These are phyloP conservation scores for Tylopilus sp. DNA, from an alignment of 768 basidiomycete genomes.

Conservation along the genomic window DNA sequence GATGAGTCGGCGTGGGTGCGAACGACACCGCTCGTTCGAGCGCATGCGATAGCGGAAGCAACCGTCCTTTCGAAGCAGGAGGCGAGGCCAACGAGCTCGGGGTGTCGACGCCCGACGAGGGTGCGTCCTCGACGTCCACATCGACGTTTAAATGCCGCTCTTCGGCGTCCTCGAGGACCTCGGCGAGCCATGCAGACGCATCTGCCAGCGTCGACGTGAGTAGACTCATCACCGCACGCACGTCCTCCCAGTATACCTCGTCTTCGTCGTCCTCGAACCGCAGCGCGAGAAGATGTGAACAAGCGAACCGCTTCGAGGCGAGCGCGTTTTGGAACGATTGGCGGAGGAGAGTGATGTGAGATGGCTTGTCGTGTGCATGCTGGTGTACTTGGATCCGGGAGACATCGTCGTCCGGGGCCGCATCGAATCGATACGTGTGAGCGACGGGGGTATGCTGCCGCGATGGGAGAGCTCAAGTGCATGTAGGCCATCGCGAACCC, in stretches of 20 bases:
- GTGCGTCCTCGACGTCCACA: slow-evolving; percentile 34
- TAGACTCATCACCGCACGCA: slow-evolving; percentile 67
- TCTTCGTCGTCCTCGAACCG: slow-evolving; percentile 74
- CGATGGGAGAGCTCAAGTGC: slow-evolving; percentile 41
- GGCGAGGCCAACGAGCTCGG: slow-evolving; percentile 20
- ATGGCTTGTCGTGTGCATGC: slow-evolving; percentile 56
- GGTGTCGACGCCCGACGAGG: slow-evolving; percentile 9
- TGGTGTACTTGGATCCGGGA: slow-evolving; percentile 61
- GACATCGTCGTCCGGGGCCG: slow-evolving; percentile 31
- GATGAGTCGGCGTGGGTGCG: slow-evolving; percentile 69
- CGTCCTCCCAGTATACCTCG: slow-evolving; percentile 82
- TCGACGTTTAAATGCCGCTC: slow-evolving; percentile 42
- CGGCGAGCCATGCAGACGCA: slow-evolving; percentile 55
- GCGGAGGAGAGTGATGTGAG: slow-evolving; percentile 64
- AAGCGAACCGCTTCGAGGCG: slow-evolving; percentile 71
- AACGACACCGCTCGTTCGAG: slow-evolving; percentile 42
- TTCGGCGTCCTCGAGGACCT: slow-evolving; percentile 62
- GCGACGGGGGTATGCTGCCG: slow-evolving; percentile 13
- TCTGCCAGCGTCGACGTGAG: slow-evolving; percentile 67
- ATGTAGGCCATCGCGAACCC: slow-evolving; percentile 48
- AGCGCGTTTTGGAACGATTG: slow-evolving; percentile 63
- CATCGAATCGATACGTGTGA: slow-evolving; percentile 7
- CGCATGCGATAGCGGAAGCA: slow-evolving; percentile 3
- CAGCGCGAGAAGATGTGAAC: slow-evolving; percentile 74
- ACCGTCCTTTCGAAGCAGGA: slow-evolving; percentile 8